Percentiles rank a stretch among this genome's conserved stretches.
Conservation (phyloP, 768 basidiomycete genomes). For the Chalciporus pseudorubinellus region DNA sequence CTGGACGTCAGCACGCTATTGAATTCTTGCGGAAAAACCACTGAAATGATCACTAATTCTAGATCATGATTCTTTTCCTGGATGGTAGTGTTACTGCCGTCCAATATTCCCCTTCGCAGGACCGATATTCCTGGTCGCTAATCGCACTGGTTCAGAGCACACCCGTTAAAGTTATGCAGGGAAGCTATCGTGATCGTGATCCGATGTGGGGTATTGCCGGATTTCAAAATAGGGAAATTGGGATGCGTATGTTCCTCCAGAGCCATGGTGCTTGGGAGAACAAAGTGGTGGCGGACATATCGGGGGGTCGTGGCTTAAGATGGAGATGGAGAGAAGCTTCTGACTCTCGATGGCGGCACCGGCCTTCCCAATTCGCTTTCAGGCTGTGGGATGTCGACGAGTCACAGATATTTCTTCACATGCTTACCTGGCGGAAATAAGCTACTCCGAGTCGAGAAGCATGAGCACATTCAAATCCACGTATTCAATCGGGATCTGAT, state of each 20-base stretch:
- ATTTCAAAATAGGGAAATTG: conserved; percentile 12
- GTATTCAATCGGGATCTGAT: too few relatives aligned
- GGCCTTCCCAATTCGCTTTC: too few relatives aligned
- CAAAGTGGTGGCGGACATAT: neutral
- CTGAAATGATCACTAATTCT: neutral
- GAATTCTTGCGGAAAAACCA: neutral
- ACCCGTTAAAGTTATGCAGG: neutral
- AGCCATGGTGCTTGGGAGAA: neutral
- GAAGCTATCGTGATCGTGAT: neutral
- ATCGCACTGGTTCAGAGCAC: neutral
- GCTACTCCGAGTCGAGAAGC: too few relatives aligned
- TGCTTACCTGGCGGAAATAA: too few relatives aligned
- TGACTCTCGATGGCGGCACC: conserved; percentile 4
- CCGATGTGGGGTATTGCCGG: neutral
- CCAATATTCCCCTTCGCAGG: too few relatives aligned
- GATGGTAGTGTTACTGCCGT: too few relatives aligned
- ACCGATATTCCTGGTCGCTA: neutral
- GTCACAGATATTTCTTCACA: too few relatives aligned
- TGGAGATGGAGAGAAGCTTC: conserved; percentile 24
- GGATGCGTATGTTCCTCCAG: neutral
- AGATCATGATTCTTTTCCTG: neutral
- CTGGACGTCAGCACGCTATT: conserved; percentile 7
- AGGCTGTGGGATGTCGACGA: too few relatives aligned
- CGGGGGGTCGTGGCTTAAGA: neutral
- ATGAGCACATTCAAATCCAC: too few relatives aligned